Percentiles rank a stretch among this genome's conserved stretches.
phyloP scores from a whole-genome alignment of 306 rosid species.

The Ormosia semicastrata region DNA sequence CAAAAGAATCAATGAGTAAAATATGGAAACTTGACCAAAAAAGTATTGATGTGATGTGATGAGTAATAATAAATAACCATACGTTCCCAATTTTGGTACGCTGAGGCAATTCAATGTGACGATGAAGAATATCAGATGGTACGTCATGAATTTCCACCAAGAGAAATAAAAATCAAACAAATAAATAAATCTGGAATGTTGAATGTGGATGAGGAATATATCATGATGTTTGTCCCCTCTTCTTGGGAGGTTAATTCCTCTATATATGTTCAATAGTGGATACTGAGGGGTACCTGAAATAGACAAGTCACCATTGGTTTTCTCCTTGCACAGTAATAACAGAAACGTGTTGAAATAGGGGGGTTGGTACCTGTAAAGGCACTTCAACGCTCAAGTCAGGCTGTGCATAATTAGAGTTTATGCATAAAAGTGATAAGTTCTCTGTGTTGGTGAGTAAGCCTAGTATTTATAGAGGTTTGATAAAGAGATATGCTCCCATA shows the following conservation, averaged over 20 bases:
- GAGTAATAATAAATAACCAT: background rate
- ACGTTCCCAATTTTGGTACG: background rate
- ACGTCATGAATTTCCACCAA: constrained; percentile 29
- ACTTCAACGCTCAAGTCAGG: no score
- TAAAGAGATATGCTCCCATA: no score
- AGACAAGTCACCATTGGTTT: no score
- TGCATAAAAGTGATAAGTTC: no score
- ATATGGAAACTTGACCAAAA: background rate
- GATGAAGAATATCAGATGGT: background rate
- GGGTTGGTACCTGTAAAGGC: no score
- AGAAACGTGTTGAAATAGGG: no score
- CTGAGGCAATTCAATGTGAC: background rate
- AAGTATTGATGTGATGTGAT: background rate
- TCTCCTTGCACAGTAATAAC: no score
- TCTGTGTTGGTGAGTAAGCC: no score
- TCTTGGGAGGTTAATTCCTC: constrained; percentile 8
- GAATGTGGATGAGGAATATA: constrained; percentile 31
- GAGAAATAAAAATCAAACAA: background rate
- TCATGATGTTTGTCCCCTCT: constrained; percentile 15
- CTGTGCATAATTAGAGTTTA: no score
- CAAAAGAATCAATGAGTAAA: constrained; percentile 12
- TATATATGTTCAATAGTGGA: no score
- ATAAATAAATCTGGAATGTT: constrained; percentile 1
- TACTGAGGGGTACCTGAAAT: no score
- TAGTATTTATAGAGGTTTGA: no score